Percentiles rank a stretch among this genome's conserved stretches.
Evolutionary conservation across 495 filamentous ascomycete species (phyloP).

Genomic region (Penicillium atrosanguineum): DNA sequence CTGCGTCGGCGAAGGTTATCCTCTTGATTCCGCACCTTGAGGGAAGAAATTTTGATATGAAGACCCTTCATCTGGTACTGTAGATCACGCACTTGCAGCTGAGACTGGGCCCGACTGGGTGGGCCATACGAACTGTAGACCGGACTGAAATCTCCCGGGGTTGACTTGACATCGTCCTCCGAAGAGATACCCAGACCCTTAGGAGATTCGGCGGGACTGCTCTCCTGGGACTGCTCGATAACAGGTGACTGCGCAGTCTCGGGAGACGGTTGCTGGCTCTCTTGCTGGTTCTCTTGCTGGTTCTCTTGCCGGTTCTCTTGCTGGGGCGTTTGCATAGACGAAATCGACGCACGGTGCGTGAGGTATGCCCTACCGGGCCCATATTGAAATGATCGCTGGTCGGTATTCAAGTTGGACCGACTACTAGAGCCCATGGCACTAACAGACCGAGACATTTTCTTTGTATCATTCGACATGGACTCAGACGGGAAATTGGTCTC

Average conservation of each 20-base stretch:
- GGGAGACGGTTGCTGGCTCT: slow-evolving; percentile 6
- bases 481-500: slow-evolving; percentile 54
- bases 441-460: slow-evolving; percentile 35
- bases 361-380: slow-evolving; percentile 38
- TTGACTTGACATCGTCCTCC: slow-evolving; percentile 25
- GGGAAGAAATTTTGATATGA: slow-evolving; percentile 82
- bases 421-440: slow-evolving; percentile 45
- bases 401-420: slow-evolving; percentile 31
- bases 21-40: slow-evolving; percentile 78
- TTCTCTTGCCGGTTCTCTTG: slow-evolving; percentile 7
- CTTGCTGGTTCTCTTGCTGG: slow-evolving; percentile 4
- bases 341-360: slow-evolving; percentile 38
- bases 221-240: slow-evolving; percentile 9
- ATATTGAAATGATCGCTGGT: slow-evolving; percentile 43
- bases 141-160: slow-evolving; percentile 34
- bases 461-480: slow-evolving; percentile 28
- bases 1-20: slow-evolving; percentile 82
- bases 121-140: slow-evolving; percentile 37
- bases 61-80: slow-evolving; percentile 92
- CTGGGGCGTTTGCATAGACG: slow-evolving; percentile 22
- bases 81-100: slow-evolving; percentile 75
- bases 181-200: slow-evolving; percentile 31
- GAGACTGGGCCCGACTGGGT: slow-evolving; percentile 46
- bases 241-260: slow-evolving; percentile 5
- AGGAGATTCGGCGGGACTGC: slow-evolving; percentile 24